phyloP scores from a whole-genome alignment of 2,329 filamentous ascomycete species.

The Microdochium nivale region DNA sequence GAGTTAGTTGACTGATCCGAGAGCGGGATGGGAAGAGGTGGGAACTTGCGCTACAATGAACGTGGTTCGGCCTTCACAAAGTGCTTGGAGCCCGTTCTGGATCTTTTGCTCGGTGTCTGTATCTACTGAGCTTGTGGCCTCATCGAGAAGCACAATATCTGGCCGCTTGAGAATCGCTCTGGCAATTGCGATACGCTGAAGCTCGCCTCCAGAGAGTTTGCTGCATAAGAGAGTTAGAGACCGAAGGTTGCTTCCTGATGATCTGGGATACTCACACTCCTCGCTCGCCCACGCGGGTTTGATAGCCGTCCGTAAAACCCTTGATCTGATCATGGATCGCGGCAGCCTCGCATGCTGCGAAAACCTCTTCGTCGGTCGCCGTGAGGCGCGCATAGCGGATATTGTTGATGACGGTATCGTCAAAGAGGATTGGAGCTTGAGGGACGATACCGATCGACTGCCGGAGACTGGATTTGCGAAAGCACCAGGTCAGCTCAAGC shows the following conservation, averaged over 20 bases:
- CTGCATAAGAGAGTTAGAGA: slow-evolving; percentile 17
- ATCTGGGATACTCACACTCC: slow-evolving; percentile 28
- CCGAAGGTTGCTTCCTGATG: not conserved
- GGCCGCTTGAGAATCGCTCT: slow-evolving; percentile 67
- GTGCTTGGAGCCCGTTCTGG: slow-evolving; percentile 48
- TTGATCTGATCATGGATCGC: slow-evolving; percentile 47
- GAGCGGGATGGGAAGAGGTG: not conserved
- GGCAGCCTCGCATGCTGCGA: slow-evolving; percentile 40
- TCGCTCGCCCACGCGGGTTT: slow-evolving; percentile 43
- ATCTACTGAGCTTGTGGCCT: slow-evolving; percentile 71
- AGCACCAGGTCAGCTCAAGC: not conserved
- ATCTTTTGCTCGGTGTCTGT: slow-evolving; percentile 61
- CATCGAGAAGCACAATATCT: slow-evolving; percentile 68
- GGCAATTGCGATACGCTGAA: slow-evolving; percentile 60
- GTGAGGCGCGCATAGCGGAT: slow-evolving; percentile 40
- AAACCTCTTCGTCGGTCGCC: slow-evolving; percentile 39
- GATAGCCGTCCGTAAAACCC: slow-evolving; percentile 42
- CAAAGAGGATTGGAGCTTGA: slow-evolving; percentile 38
- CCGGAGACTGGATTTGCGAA: slow-evolving; percentile 22
- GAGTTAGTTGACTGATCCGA: slow-evolving; percentile 6
- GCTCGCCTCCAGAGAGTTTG: slow-evolving; percentile 57
- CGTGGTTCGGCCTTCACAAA: slow-evolving; percentile 55
- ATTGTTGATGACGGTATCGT: slow-evolving; percentile 47
- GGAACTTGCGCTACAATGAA: slow-evolving; percentile 52
- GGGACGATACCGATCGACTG: slow-evolving; percentile 35